phyloP scores from a whole-genome alignment of 345 rosid genomes.

The Salix koriyanagi region DNA sequence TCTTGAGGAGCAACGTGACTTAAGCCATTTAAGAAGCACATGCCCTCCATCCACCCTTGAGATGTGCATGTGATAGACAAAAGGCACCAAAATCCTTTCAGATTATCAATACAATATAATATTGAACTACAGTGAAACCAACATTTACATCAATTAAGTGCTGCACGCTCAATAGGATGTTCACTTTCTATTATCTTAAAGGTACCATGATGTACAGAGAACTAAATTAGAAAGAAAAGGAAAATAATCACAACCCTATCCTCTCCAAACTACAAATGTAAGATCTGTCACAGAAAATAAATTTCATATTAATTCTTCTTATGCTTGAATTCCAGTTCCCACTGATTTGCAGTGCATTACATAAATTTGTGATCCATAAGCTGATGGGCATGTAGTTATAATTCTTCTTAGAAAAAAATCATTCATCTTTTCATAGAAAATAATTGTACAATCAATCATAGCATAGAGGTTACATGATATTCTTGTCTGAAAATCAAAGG shows the following conservation, averaged over 20 bases:
- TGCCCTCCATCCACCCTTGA: not conserved
- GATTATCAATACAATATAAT: not conserved
- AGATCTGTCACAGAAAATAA: not conserved
- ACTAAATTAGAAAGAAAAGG: not conserved
- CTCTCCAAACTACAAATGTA: not conserved
- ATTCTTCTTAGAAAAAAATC: conserved; percentile 9
- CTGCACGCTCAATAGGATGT: not conserved
- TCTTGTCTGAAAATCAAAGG: conserved; percentile 14
- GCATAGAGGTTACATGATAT: conserved; percentile 21
- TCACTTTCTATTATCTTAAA: not conserved
- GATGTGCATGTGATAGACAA: not conserved
- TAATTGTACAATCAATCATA: conserved; percentile 20
- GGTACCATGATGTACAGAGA: not conserved
- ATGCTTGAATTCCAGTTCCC: not conserved
- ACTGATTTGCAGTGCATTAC: too few relatives aligned
- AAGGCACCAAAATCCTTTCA: not conserved
- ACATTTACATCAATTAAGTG: not conserved
- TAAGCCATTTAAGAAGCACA: not conserved
- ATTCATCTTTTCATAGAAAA: conserved; percentile 7
- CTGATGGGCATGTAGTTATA: not conserved
- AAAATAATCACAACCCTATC: not conserved
- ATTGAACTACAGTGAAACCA: not conserved
- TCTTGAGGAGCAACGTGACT: not conserved
- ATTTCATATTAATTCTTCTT: not conserved
- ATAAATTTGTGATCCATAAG: not conserved